Percentiles rank a stretch among this genome's conserved stretches.
phyloP scores from a whole-genome alignment of 2,329 filamentous ascomycete genomes.

The Tolypocladium album region DNA sequence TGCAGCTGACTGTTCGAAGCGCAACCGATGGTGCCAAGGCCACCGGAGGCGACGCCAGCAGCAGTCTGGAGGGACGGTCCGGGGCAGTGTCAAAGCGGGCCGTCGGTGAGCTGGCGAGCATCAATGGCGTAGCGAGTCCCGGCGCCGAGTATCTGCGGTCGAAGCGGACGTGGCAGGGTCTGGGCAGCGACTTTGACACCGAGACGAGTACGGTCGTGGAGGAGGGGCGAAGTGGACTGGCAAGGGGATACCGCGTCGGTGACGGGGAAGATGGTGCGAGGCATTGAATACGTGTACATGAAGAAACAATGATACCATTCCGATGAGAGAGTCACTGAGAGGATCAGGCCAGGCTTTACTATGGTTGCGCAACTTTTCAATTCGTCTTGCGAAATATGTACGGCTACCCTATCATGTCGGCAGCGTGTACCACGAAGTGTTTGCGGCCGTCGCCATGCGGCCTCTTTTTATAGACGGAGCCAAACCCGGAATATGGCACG shows the following conservation, averaged over 20 bases:
- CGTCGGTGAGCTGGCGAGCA: conserved; percentile 59
- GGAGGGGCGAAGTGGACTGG: conserved; percentile 78
- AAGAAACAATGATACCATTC: neutral
- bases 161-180: conserved; percentile 79
- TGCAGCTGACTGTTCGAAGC: conserved; percentile 36
- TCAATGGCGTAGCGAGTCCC: conserved; percentile 82
- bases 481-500: neutral
- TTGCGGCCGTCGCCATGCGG: neutral
- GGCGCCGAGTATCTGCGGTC: conserved; percentile 79
- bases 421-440: neutral
- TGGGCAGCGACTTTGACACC: conserved; percentile 73
- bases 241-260: conserved; percentile 76
- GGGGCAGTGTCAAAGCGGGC: conserved; percentile 45
- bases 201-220: conserved; percentile 61
- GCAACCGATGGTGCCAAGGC: conserved; percentile 6
- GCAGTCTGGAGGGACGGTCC: conserved; percentile 5
- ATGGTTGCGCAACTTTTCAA: neutral
- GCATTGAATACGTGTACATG: neutral
- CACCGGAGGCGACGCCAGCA: conserved; percentile 3
- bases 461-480: neutral
- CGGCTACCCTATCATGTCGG: neutral
- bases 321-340: neutral
- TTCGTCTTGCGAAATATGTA: neutral
- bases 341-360: neutral
- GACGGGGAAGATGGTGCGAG: conserved; percentile 28